These are phyloP conservation scores for Lasiodiplodia citricola DNA, from an alignment of 2,329 filamentous ascomycete species.

Conservation along the genomic window DNA sequence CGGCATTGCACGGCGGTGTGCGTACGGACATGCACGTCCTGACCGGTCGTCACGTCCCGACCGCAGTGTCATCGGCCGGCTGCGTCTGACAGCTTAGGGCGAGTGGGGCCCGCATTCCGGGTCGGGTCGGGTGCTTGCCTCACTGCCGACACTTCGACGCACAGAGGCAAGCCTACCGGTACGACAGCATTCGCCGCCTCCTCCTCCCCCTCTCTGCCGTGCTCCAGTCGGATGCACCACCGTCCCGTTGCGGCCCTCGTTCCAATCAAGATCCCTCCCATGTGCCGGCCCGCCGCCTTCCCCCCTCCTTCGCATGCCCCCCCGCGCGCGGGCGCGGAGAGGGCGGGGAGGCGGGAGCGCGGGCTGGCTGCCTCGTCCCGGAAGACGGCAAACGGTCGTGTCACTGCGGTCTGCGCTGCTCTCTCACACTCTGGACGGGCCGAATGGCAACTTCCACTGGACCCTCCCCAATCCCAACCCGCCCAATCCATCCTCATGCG, in stretches of 20 bases:
- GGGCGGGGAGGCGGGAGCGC: too few relatives aligned
- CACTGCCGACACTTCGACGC: not conserved
- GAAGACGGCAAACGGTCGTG: not conserved
- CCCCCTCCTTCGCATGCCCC: not conserved
- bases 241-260: not conserved
- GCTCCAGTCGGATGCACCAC: not conserved
- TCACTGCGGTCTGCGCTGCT: not conserved
- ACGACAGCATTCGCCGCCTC: not conserved
- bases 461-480: too few relatives aligned
- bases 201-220: not conserved
- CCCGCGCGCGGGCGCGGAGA: not conserved
- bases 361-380: not conserved
- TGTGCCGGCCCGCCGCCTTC: not conserved
- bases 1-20: not conserved
- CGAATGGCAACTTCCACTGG: constrained; percentile 14
- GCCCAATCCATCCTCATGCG: not conserved
- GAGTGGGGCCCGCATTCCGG: not conserved
- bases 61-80: not conserved
- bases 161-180: not conserved
- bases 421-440: not conserved
- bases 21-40: too few relatives aligned
- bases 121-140: not conserved
- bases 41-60: not conserved
- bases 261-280: not conserved
- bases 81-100: not conserved